Evolutionary conservation across 2,329 filamentous ascomycete genomes (phyloP), one percentile per base, ranked within the genome.

Genomic region (Diaporthe capsici): DNA sequence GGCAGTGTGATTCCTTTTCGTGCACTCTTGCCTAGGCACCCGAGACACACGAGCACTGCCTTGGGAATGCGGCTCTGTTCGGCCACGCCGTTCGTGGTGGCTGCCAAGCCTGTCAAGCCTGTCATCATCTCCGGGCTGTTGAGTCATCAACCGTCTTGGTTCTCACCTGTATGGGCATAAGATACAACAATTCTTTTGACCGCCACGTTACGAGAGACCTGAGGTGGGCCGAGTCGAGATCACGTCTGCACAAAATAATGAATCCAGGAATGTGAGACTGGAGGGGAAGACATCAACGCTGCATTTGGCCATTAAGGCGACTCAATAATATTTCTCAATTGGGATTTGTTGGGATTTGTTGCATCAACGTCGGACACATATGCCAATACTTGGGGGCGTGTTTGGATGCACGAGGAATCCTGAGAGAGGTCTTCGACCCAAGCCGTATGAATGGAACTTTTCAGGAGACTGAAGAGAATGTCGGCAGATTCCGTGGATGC

Each of bases 51-150:
- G 34, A 9, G n/a, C 49, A 42, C 49, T 12, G 49, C 65, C 13
- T 9, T 28, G 31, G 8, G 42, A 51, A 55, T 70, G 65, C 65
- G 65, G 65, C 65, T 70, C 65, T 68, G 25, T 25, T 68, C 65
- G 65, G 65, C 65, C 47, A 22, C 3, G 22, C 65, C 65, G 65
- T 12, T 2, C 49, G n/a, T 28, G 31, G 17, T 39, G 49, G 22
- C 28, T 53, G 65, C 47, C 34, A 55, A 53, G 65, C 49, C 37
- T 44, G 34, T 61, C 58, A 61, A 39, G n/a, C 10, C 22, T 7
- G 39, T 47, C 63, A 67, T 68, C 63, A 65, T 25, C 22, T 65
- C 7, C 1, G 10, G 20, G 22, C 4, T n/a, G 42, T 65, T 70
- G 47, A 70, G 34, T 70, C 65, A 70, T 55, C 65, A 15, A 5